Evolutionary conservation across 495 filamentous ascomycete species (phyloP).

Genomic region (Aspergillus bertholletiae): DNA sequence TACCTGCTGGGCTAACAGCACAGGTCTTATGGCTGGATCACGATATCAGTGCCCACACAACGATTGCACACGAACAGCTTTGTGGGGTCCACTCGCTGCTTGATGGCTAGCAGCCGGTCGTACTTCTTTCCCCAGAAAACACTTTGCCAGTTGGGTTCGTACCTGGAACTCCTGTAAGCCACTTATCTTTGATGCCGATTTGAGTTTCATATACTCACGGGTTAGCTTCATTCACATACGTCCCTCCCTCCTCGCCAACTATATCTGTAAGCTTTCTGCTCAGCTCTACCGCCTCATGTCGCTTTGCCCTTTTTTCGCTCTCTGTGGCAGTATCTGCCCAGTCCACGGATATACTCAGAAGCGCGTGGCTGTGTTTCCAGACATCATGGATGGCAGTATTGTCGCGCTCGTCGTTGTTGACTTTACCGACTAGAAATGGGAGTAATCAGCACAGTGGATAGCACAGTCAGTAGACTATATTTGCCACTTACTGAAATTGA

Average conservation of each 20-base stretch:
- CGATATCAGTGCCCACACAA: neutral
- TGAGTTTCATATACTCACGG: neutral
- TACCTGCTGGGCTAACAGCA: too few species aligned
- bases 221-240: neutral
- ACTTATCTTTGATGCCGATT: neutral
- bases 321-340: neutral
- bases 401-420: neutral
- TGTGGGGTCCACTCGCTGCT: neutral
- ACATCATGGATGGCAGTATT: neutral
- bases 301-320: neutral
- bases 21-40: neutral
- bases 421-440: neutral
- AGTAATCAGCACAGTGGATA: neutral
- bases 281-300: neutral
- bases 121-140: neutral
- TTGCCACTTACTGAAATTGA: neutral
- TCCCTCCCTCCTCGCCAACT: neutral
- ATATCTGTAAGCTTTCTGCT: neutral
- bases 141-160: neutral
- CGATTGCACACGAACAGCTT: neutral
- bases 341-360: neutral
- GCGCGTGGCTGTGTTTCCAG: neutral
- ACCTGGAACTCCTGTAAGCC: neutral
- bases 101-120: neutral
- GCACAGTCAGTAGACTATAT: neutral